Percentiles rank a stretch among this genome's conserved stretches.
Evolutionary conservation across 2,329 filamentous ascomycete genomes (phyloP).

Genomic region (Sporothrix humicola): DNA sequence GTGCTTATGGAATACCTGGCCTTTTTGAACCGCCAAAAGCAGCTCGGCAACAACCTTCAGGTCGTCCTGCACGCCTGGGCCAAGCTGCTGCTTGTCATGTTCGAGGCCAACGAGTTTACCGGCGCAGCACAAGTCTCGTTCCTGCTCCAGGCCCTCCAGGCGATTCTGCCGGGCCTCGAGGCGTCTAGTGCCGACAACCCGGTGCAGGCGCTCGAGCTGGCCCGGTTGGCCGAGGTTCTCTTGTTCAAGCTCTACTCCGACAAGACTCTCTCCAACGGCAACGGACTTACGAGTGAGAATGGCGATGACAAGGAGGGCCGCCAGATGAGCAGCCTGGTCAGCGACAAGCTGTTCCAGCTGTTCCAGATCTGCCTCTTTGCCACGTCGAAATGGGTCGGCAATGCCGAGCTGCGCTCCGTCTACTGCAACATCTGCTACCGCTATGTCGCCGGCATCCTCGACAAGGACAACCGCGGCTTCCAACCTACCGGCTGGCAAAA

Average conservation of each 20-base stretch:
- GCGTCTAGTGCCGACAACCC: conserved; percentile 71
- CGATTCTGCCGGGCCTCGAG: conserved; percentile 87
- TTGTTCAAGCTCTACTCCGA: conserved; percentile 72
- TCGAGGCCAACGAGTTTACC: conserved; percentile 81
- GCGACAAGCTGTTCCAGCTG: conserved; percentile 87
- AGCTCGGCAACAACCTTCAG: conserved; percentile 63
- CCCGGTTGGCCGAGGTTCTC: conserved; percentile 74
- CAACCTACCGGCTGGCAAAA: conserved; percentile 56
- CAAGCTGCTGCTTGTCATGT: conserved; percentile 80
- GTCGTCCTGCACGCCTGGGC: conserved; percentile 82
- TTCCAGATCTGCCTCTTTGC: conserved; percentile 86
- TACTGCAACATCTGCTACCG: conserved; percentile 93
- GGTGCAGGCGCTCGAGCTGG: conserved; percentile 74
- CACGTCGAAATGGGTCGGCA: conserved; percentile 74
- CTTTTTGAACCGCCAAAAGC: conserved; percentile 67
- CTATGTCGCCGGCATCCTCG: conserved; percentile 74
- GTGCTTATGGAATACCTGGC: conserved; percentile 65
- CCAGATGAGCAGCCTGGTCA: conserved; percentile 71
- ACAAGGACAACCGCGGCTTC: conserved; percentile 54
- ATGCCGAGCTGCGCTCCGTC: conserved; percentile 74
- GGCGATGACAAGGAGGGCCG: conserved; percentile 50
- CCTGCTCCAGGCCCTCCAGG: conserved; percentile 83
- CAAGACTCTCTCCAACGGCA: conserved; percentile 38
- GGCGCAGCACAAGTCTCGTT: conserved; percentile 74
- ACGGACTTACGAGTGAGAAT: neutral